A percentile compares a stretch with the other conserved stretches of the same genome.
These are phyloP conservation scores for Phyllachora maydis DNA, from an alignment of 2,329 filamentous ascomycete genomes.

Conservation along the genomic window DNA sequence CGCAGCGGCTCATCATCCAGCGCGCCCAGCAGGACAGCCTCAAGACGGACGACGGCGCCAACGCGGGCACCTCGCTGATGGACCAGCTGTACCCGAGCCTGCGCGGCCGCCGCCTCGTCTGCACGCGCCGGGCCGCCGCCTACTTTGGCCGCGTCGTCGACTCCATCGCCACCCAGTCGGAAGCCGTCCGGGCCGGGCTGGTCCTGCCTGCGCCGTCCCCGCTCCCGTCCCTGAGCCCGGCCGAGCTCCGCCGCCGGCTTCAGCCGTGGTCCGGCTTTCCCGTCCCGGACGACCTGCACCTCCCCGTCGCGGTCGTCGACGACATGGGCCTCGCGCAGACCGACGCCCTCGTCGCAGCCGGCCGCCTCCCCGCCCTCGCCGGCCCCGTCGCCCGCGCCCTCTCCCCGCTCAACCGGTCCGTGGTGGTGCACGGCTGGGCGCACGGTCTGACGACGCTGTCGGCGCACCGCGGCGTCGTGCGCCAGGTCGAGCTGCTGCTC, in stretches of 20 bases:
- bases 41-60: constrained; percentile 1
- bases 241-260: constrained; percentile 10
- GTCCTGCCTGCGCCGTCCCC: constrained; percentile 19
- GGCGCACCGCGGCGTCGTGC: constrained; percentile 46
- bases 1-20: constrained; percentile 35
- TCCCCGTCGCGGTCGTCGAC: constrained; percentile 38
- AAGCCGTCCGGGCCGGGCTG: constrained; percentile 36
- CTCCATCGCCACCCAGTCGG: constrained; percentile 38
- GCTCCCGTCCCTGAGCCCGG: background rate
- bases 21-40: constrained; percentile 38
- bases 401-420: constrained; percentile 33
- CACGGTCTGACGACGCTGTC: constrained; percentile 43
- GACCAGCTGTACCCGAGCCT: constrained; percentile 40
- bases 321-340: constrained; percentile 16
- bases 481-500: constrained; percentile 31
- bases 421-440: constrained; percentile 55
- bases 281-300: constrained; percentile 14
- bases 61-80: constrained; percentile 17
- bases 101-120: constrained; percentile 32
- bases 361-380: constrained; percentile 30
- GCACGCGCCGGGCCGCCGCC: constrained; percentile 41
- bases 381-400: constrained; percentile 9
- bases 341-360: constrained; percentile 13
- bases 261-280: constrained; percentile 15
- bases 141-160: constrained; percentile 47